Evolutionary conservation across 2,329 filamentous ascomycete species (phyloP), one percentile per base, ranked within the genome.

Genomic region (Canariomyces notabilis): DNA sequence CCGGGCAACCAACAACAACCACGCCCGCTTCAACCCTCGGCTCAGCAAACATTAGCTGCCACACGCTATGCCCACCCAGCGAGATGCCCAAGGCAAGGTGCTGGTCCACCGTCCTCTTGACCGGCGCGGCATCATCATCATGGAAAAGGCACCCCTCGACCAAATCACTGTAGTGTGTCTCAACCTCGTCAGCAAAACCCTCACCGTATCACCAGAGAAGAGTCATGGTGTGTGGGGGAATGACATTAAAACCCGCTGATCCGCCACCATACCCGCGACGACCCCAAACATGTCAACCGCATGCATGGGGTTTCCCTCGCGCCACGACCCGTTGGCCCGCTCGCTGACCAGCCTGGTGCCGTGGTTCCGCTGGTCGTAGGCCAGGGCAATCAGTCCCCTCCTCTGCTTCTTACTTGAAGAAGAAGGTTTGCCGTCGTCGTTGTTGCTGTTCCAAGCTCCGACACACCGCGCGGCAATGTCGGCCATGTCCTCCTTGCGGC

Each of bases 291-390:
- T 95, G 65, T 98, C 93, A 61, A 88, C 81, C 0, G 89, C 91
- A 69, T 97, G 93, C 6, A 74, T 78, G 29, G 76, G 71, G 61
- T 96, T 95, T 22, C 89, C 89, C 31, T 79, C 67, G 35, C 79
- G 77, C 91, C 90, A 97, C 4, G 84, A 75, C 56, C 83, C 73
- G 63, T 96, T 97, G 20, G 85, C 81, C 15, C 74, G 56, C 6
- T 77, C 68, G 57, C 83, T 75, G 2, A 91, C 78, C 49, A 82
- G 66, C 44, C 93, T 73, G 2, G 78, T 76, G 20, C 93, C 93
- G 67, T 97, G 93, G 65, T 97, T 97, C 37, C 91, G 79, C 71
- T 95, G 89, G 67, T 97, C 93, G 65, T 95, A 95, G 2, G 85
- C 79, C 11, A 90, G 78, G 2, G 87, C 89, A 40, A 97, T 82